Evolutionary conservation across 805 yeast species (phyloP).

Genomic region (Suhomyces faveliae): DNA sequence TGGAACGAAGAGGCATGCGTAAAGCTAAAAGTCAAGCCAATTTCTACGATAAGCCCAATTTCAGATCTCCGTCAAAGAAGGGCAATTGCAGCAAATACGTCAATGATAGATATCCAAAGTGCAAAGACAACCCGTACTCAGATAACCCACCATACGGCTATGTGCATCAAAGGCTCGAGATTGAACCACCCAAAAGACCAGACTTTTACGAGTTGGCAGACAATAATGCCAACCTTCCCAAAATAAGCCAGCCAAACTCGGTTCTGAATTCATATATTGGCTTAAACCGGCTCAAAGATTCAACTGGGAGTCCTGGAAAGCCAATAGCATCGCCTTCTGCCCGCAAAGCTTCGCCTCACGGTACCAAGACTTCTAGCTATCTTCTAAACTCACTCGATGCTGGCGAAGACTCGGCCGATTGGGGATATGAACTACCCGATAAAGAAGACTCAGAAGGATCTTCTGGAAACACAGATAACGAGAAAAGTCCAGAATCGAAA

Average conservation of each 20-base stretch:
- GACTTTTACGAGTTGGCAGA: not conserved
- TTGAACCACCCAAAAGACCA: not conserved
- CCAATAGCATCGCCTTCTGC: not conserved
- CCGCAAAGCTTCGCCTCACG: not conserved
- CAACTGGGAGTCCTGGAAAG: constrained; percentile 2
- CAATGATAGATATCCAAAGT: constrained; percentile 23
- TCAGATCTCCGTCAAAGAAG: not conserved
- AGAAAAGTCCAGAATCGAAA: not conserved
- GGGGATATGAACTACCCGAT: not conserved
- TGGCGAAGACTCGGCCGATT: constrained; percentile 12
- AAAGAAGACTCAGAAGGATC: not conserved
- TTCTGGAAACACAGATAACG: not conserved
- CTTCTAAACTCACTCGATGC: constrained; percentile 9
- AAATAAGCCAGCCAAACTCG: constrained; percentile 24
- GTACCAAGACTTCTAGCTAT: not conserved
- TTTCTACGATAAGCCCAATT: constrained; percentile 13
- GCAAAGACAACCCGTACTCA: constrained; percentile 26
- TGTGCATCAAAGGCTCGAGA: not conserved
- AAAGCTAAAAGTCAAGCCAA: constrained; percentile 39
- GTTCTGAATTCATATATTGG: constrained; percentile 39
- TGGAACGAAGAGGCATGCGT: constrained; percentile 15
- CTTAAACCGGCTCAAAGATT: constrained; percentile 37
- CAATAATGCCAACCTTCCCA: constrained; percentile 35
- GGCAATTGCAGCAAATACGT: constrained; percentile 6
- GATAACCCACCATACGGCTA: constrained; percentile 9